These are phyloP conservation scores for Cercophora scortea DNA, from an alignment of 495 filamentous ascomycete species.

Conservation along the genomic window DNA sequence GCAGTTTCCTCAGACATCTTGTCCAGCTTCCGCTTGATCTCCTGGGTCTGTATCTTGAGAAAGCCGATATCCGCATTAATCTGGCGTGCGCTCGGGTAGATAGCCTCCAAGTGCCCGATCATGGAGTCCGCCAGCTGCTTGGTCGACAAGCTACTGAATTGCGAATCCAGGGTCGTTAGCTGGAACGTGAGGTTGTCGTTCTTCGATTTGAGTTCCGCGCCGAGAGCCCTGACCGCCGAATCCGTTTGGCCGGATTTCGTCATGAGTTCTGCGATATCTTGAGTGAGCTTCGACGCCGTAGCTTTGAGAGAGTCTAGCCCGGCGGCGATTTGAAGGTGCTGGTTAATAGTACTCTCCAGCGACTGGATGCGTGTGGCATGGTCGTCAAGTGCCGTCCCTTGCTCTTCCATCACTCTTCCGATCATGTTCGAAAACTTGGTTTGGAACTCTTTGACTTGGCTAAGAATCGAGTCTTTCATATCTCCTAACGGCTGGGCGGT, in stretches of 20 bases:
- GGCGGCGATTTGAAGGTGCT: no score
- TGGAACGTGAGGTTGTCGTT: constrained; percentile 1
- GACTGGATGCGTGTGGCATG: no score
- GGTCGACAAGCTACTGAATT: constrained; percentile 22
- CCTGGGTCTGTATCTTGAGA: not conserved
- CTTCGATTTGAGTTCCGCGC: not conserved
- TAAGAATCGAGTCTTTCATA: no score
- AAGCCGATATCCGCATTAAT: not conserved
- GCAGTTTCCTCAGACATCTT: not conserved
- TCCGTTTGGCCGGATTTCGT: not conserved
- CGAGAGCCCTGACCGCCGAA: not conserved
- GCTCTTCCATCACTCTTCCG: no score
- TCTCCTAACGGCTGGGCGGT: no score
- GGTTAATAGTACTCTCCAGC: no score
- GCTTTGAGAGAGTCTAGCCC: no score
- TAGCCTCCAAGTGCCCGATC: constrained; percentile 14
- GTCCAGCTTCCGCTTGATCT: constrained; percentile 1
- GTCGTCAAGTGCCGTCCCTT: no score
- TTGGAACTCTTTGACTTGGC: no score
- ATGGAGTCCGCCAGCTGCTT: constrained; percentile 16
- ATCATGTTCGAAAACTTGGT: no score
- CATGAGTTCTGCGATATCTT: no score
- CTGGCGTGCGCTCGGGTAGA: constrained; percentile 9
- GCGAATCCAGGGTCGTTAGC: constrained; percentile 9
- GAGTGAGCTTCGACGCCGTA: no score